A percentile compares a stretch with the other conserved stretches of the same genome.
These are phyloP conservation scores for Lasiodiplodia theobromae DNA, from an alignment of 2,329 filamentous ascomycete genomes.

Conservation along the genomic window DNA sequence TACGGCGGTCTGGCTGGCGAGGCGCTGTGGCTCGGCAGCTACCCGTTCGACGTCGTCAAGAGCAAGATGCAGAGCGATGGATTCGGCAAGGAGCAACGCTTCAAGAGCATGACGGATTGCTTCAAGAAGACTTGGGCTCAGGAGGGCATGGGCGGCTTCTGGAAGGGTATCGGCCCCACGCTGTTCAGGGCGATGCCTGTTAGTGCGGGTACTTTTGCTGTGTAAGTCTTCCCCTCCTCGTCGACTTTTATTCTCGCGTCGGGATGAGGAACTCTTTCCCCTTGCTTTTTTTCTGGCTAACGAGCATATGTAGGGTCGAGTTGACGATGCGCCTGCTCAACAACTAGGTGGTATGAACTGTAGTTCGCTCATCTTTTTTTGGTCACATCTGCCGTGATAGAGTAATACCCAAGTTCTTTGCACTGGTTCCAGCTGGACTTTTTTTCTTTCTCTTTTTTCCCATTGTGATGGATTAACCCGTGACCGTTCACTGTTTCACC, in stretches of 20 bases:
- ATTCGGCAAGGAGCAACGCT: conserved; percentile 76
- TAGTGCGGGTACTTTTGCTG: conserved; percentile 95
- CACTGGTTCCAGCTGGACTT: background rate
- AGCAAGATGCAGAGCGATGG: conserved; percentile 99
- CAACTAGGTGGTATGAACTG: conserved; percentile 34
- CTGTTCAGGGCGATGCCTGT: conserved; percentile 96
- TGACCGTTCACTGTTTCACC: background rate
- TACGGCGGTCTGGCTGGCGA: conserved; percentile 96
- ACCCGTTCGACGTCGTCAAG: conserved; percentile 97
- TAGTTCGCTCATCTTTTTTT: background rate
- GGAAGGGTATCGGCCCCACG: conserved; percentile 92
- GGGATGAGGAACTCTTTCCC: background rate
- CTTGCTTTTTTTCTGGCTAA: background rate
- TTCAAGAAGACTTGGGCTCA: conserved; percentile 80
- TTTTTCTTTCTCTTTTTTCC: background rate
- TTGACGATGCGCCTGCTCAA: conserved; percentile 49
- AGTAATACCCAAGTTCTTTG: conserved; percentile 19
- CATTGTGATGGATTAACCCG: background rate
- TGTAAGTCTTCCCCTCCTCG: conserved; percentile 51
- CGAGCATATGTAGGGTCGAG: conserved; percentile 35
- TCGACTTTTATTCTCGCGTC: background rate
- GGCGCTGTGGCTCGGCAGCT: conserved; percentile 89
- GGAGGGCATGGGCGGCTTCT: conserved; percentile 86
- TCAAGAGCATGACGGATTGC: conserved; percentile 84
- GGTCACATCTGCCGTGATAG: background rate